Base-by-base conservation (phyloP, 768 basidiomycete genomes). In the Amanita molliuscula region DNA sequence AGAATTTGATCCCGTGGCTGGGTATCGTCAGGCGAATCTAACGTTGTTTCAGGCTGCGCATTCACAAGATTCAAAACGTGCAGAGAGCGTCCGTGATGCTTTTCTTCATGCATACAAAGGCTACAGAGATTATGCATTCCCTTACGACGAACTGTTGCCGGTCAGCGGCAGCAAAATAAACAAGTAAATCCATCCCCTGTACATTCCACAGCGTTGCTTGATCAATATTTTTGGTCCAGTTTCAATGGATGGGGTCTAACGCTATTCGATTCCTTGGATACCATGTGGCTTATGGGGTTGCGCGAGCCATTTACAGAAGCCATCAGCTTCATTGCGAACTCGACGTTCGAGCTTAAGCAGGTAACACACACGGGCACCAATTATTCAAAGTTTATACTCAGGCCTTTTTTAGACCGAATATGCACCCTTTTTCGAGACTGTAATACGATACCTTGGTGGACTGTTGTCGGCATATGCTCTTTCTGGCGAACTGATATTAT, bases 361-460 rank as follows among this genome's bases (percentile, higher is more conserved):
- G 74, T 74, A 53, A 28, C 69, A 3, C 59, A 10, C n/a, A 42
- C 15, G 52, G 21, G 41, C 23, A 29, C 47, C 36, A 31, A 50
- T 56, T 34, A 51, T 46, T 50, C 33, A 23, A 44, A 3, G 21
- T 29, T 20, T 40, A 10, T 45, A 15, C 35, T 13, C 35, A 31
- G 28, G 36, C 35, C n/a, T 13, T 13, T 36, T 6, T 28, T 40
- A 62, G 65, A 43, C 34, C 52, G 58, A 62, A 33, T 68, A 64
- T 61, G 69, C 61, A 0, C 79, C 78, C 1, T 84, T 84, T 62
- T 85, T 86, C 52, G 84, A 91, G 69, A 89, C 87, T 0, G 80
- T 82, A 45, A 92, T 91, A 47, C 81, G 90, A 18, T 82, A 92
- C 56, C 73, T 94, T 2, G 91, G 91, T 1, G 91, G 91, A 3